Evolutionary conservation across 148 eudicot genomes (phyloP).

Genomic region (Selenicereus undatus): DNA sequence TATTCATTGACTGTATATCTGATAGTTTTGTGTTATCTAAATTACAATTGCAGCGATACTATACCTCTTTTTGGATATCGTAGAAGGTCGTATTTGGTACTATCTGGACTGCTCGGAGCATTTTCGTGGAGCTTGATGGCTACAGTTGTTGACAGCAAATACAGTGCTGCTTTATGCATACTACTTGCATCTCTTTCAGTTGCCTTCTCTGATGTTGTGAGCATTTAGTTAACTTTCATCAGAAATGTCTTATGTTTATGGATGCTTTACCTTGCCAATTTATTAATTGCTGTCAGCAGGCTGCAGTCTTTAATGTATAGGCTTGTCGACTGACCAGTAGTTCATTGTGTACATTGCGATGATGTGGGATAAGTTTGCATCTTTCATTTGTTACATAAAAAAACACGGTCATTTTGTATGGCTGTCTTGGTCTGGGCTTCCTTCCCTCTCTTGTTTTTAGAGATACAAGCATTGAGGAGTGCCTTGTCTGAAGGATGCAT

Average conservation of each 20-base stretch:
- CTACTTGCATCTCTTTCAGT: constrained; percentile 97
- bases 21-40: constrained; percentile 1
- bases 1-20: constrained; percentile 5
- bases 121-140: constrained; percentile 97
- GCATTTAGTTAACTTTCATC: constrained; percentile 21
- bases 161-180: constrained; percentile 78
- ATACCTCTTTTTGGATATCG: constrained; percentile 96
- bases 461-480: background rate
- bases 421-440: background rate
- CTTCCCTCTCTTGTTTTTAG: background rate
- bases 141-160: constrained; percentile 80
- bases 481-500: background rate
- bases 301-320: no score
- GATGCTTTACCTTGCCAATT: background rate
- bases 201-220: constrained; percentile 99
- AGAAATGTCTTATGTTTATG: background rate
- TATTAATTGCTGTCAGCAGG: no score
- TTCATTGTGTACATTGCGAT: background rate
- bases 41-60: constrained; percentile 58
- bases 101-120: constrained; percentile 96
- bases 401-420: no score
- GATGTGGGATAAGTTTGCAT: background rate
- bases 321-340: no score
- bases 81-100: constrained; percentile 85
- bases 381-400: background rate